phyloP scores from a whole-genome alignment of 768 basidiomycete species.

The Chlorophyllum brunneum region DNA sequence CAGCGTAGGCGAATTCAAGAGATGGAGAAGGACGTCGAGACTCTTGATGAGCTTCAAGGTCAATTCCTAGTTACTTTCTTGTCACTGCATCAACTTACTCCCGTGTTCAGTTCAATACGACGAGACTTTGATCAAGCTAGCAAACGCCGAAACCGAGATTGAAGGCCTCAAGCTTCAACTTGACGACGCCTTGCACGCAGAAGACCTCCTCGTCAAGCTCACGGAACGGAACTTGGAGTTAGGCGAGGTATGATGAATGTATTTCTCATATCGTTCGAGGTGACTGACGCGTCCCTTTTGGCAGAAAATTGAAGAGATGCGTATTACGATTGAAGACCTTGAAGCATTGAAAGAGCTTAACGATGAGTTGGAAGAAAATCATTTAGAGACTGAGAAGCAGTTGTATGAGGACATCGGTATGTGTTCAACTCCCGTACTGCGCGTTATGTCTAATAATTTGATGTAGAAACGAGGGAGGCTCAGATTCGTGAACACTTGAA shows the following conservation, averaged over 20 bases:
- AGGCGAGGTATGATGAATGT: slow-evolving; percentile 60
- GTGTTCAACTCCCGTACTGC: slow-evolving; percentile 17
- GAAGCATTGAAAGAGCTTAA: slow-evolving; percentile 94
- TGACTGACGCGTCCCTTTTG: neutral
- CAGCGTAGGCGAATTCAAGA: slow-evolving; percentile 77
- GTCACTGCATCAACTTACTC: slow-evolving; percentile 7
- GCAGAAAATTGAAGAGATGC: slow-evolving; percentile 97
- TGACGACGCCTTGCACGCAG: slow-evolving; percentile 91
- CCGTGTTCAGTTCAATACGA: slow-evolving; percentile 69
- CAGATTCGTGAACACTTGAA: slow-evolving; percentile 64
- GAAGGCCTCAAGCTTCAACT: slow-evolving; percentile 93
- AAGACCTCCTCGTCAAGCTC: slow-evolving; percentile 93
- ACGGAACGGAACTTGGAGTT: slow-evolving; percentile 92
- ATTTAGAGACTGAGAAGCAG: slow-evolving; percentile 88
- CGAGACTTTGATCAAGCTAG: slow-evolving; percentile 69
- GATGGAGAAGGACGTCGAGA: slow-evolving; percentile 84
- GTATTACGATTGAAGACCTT: slow-evolving; percentile 92
- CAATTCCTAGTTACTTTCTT: slow-evolving; percentile 13
- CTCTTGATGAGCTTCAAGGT: slow-evolving; percentile 81
- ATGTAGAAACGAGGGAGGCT: slow-evolving; percentile 57
- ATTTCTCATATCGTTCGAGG: neutral
- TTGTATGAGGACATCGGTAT: slow-evolving; percentile 86
- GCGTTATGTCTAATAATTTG: neutral
- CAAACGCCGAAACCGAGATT: slow-evolving; percentile 87
- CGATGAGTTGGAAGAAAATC: slow-evolving; percentile 96